Percentiles rank a stretch among this genome's conserved stretches.
Conservation (phyloP, 2,329 filamentous ascomycete genomes). For the Zelopaecilomyces penicillatus region DNA sequence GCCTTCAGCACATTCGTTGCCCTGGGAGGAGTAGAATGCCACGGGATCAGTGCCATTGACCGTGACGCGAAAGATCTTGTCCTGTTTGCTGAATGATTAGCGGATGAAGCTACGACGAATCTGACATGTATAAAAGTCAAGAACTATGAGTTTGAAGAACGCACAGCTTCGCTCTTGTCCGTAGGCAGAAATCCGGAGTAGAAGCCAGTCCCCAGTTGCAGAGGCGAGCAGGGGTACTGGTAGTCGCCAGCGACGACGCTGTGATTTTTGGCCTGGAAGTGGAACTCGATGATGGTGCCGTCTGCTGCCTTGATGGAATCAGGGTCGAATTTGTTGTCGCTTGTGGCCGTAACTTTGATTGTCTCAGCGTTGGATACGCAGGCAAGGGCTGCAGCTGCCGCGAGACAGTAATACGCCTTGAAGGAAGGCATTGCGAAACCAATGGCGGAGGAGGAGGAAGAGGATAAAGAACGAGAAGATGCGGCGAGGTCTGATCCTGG, state of each 20-base stretch:
- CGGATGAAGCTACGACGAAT: background rate
- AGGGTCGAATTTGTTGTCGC: constrained; percentile 25
- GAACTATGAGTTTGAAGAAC: constrained; percentile 8
- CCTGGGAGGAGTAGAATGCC: constrained; percentile 32
- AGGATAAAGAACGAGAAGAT: no score
- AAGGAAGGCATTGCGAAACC: constrained; percentile 19
- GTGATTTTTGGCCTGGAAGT: constrained; percentile 29
- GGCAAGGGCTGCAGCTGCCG: constrained; percentile 17
- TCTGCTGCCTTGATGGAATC: constrained; percentile 22
- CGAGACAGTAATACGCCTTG: constrained; percentile 10
- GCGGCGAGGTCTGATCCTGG: no score
- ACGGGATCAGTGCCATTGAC: constrained; percentile 25
- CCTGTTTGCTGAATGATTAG: constrained; percentile 11
- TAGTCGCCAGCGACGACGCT: constrained; percentile 29
- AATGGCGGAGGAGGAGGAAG: background rate
- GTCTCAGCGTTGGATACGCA: constrained; percentile 21
- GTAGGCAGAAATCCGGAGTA: constrained; percentile 28
- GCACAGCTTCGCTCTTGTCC: constrained; percentile 21
- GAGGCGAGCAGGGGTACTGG: constrained; percentile 25
- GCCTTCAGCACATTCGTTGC: constrained; percentile 26
- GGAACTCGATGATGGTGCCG: constrained; percentile 29
- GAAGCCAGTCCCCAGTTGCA: constrained; percentile 25
- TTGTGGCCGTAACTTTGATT: constrained; percentile 26
- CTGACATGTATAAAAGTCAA: background rate
- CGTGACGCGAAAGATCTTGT: constrained; percentile 27